Evolutionary conservation across 139 green algal genomes (phyloP).

Genomic region (Asterochloris erici): DNA sequence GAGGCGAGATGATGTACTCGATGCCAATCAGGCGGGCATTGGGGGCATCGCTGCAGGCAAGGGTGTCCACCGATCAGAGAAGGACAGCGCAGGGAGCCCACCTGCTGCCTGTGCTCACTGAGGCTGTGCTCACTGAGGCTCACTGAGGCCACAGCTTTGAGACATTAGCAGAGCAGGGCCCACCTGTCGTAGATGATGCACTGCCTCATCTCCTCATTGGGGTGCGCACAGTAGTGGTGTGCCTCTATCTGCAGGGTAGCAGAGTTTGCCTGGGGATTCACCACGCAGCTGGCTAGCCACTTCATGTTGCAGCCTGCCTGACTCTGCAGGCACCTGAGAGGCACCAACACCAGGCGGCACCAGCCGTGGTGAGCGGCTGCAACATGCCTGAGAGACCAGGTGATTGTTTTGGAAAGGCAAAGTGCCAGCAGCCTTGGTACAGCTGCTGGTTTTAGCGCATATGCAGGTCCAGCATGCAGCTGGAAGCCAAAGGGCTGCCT

Average conservation of each 20-base stretch:
- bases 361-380: neutral
- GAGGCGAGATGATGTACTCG: slow-evolving; percentile 72
- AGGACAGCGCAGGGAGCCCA: neutral
- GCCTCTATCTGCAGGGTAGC: slow-evolving; percentile 42
- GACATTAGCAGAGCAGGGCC: neutral
- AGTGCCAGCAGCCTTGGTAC: neutral
- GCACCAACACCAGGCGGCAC: neutral
- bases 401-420: neutral
- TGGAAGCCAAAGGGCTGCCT: neutral
- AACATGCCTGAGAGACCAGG: neutral
- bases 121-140: neutral
- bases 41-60: slow-evolving; percentile 20
- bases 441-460: neutral
- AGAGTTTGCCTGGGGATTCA: neutral
- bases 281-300: neutral
- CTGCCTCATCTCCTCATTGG: slow-evolving; percentile 65
- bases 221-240: slow-evolving; percentile 70
- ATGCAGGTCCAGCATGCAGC: neutral
- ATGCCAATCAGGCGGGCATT: slow-evolving; percentile 64
- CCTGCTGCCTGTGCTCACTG: neutral
- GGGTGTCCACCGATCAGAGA: neutral
- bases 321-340: neutral
- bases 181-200: slow-evolving; percentile 57
- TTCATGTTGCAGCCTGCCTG: neutral
- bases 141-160: neutral